These are phyloP conservation scores for Aspergillus indologenus DNA, from an alignment of 495 filamentous ascomycete species.

Conservation along the genomic window DNA sequence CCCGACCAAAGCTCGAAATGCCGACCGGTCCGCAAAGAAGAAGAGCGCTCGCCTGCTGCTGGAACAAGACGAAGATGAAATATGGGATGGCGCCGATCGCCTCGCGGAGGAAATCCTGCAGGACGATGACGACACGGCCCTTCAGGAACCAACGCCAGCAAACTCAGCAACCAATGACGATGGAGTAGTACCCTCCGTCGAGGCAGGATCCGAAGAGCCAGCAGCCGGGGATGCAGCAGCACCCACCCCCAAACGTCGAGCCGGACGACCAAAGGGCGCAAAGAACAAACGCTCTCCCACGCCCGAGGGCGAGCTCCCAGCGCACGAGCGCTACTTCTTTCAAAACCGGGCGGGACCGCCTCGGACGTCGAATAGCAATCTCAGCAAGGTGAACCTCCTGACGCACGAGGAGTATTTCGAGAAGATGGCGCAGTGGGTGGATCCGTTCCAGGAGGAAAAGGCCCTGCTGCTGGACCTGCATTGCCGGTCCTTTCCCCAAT, in stretches of 20 bases:
- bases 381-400: slow-evolving; percentile 71
- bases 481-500: slow-evolving; percentile 79
- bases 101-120: slow-evolving; percentile 71
- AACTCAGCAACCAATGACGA: slow-evolving; percentile 21
- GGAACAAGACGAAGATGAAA: slow-evolving; percentile 68
- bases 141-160: slow-evolving; percentile 22
- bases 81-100: slow-evolving; percentile 69
- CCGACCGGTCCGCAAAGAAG: slow-evolving; percentile 78
- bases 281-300: slow-evolving; percentile 72
- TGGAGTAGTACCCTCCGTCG: slow-evolving; percentile 37
- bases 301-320: slow-evolving; percentile 72
- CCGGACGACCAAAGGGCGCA: slow-evolving; percentile 57
- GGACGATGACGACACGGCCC: slow-evolving; percentile 36
- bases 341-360: slow-evolving; percentile 77
- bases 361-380: slow-evolving; percentile 83
- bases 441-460: slow-evolving; percentile 70
- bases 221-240: slow-evolving; percentile 33
- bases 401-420: slow-evolving; percentile 90
- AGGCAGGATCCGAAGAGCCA: slow-evolving; percentile 30
- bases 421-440: slow-evolving; percentile 59
- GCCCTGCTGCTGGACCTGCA: slow-evolving; percentile 72
- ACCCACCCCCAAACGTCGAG: slow-evolving; percentile 51
- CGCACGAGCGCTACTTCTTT: slow-evolving; percentile 90
- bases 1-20: slow-evolving; percentile 60
- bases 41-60: slow-evolving; percentile 78